phyloP scores from a whole-genome alignment of 1,284 basidiomycete genomes.

The Boletus mariae region DNA sequence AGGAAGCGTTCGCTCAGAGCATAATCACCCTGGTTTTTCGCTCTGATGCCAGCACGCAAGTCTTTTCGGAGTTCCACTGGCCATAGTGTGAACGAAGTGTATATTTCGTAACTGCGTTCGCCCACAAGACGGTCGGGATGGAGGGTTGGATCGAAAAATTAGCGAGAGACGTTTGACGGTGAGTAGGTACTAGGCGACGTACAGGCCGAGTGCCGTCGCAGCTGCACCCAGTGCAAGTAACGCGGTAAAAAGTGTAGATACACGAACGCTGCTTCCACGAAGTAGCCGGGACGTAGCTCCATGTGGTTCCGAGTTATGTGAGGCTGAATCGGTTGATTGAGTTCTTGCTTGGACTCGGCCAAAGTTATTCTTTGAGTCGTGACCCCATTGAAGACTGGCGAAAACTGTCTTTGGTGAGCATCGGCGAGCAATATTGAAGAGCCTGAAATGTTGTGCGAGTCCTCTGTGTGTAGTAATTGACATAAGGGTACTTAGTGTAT shows the following conservation, averaged over 20 bases:
- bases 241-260: slow-evolving; percentile 46
- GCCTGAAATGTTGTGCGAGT: slow-evolving; percentile 1
- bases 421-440: neutral
- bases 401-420: neutral
- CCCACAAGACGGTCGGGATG: neutral
- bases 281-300: slow-evolving; percentile 11
- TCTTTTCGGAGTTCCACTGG: slow-evolving; percentile 60
- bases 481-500: neutral
- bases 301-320: neutral
- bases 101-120: slow-evolving; percentile 55
- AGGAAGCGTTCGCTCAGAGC: slow-evolving; percentile 54
- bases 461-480: neutral
- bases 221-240: slow-evolving; percentile 48
- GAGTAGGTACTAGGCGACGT: slow-evolving; percentile 24
- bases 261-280: slow-evolving; percentile 19
- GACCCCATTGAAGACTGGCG: neutral
- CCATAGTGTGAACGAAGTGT: slow-evolving; percentile 54
- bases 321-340: slow-evolving; percentile 9
- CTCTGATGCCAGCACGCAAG: slow-evolving; percentile 61
- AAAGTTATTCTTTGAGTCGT: neutral
- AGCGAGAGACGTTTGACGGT: neutral
- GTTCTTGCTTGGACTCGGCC: slow-evolving; percentile 4
- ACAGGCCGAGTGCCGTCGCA: slow-evolving; percentile 55
- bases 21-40: slow-evolving; percentile 59
- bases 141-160: neutral